Conservation (phyloP, 2,329 filamentous ascomycete genomes). For the Cladosporium sp. region DNA sequence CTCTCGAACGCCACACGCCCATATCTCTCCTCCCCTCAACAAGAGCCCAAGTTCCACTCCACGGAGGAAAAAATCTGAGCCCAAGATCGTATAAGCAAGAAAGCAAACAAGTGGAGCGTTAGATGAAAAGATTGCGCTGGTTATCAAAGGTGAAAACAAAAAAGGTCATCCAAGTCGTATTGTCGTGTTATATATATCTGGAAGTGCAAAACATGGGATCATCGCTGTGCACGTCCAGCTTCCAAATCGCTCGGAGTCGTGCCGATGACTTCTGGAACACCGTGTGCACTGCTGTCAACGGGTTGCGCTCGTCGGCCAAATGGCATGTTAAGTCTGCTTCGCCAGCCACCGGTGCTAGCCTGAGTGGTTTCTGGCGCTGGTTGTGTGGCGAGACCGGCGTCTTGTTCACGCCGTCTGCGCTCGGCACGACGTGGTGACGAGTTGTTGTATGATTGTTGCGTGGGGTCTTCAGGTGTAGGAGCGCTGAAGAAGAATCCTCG, state of each 20-base stretch:
- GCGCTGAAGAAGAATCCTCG: constrained; percentile 30
- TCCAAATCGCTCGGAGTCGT: constrained; percentile 31
- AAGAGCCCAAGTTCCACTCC: background rate
- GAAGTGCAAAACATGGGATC: background rate
- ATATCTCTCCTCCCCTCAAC: background rate
- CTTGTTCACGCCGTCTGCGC: constrained; percentile 17
- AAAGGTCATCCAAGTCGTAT: constrained; percentile 1
- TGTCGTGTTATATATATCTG: constrained; percentile 3
- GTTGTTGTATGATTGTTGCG: constrained; percentile 10
- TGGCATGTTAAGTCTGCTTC: constrained; percentile 28
- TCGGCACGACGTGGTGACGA: constrained; percentile 17
- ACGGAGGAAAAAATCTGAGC: background rate
- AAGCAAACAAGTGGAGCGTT: background rate
- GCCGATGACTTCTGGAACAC: constrained; percentile 24
- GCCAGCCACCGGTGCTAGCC: constrained; percentile 22
- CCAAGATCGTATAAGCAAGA: background rate
- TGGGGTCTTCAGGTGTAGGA: constrained; percentile 12
- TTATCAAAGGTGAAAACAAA: background rate
- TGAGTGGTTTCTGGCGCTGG: constrained; percentile 5
- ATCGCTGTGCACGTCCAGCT: constrained; percentile 25
- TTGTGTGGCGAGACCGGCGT: constrained; percentile 12
- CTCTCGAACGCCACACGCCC: background rate
- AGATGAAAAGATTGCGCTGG: background rate
- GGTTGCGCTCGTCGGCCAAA: constrained; percentile 29
- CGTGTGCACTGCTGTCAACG: constrained; percentile 18